Evolutionary conservation across 2,329 filamentous ascomycete species (phyloP).

Genomic region (Pseudopithomyces maydicus): DNA sequence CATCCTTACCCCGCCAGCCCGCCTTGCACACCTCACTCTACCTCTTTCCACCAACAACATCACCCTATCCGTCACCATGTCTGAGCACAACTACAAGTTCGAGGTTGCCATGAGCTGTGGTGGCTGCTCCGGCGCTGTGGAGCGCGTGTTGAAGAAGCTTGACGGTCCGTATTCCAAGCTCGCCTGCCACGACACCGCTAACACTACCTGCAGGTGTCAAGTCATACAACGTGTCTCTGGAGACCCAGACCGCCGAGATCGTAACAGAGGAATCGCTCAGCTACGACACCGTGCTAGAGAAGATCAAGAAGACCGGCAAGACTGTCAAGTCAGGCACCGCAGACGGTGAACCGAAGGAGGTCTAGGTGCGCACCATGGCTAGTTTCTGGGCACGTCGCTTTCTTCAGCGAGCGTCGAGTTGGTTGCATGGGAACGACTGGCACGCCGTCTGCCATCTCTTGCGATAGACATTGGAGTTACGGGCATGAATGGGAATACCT

Average conservation of each 20-base stretch:
- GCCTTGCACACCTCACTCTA: constrained; percentile 6
- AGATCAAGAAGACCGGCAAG: constrained; percentile 96
- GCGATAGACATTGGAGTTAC: constrained; percentile 3
- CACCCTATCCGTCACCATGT: constrained; percentile 68
- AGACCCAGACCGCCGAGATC: constrained; percentile 81
- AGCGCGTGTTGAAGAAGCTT: constrained; percentile 89
- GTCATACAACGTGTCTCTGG: constrained; percentile 84
- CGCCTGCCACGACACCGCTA: constrained; percentile 12
- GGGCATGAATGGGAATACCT: background rate
- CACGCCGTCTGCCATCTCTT: background rate
- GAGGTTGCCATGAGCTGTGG: constrained; percentile 92
- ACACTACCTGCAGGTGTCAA: constrained; percentile 70
- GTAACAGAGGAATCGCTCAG: constrained; percentile 70
- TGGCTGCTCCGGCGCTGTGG: constrained; percentile 93
- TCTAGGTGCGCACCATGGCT: constrained; percentile 20
- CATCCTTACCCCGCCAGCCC: constrained; percentile 10
- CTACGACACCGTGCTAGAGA: constrained; percentile 81
- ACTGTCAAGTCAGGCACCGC: constrained; percentile 78
- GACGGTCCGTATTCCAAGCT: constrained; percentile 65
- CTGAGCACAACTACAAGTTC: constrained; percentile 91
- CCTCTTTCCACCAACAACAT: constrained; percentile 4
- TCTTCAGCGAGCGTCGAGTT: constrained; percentile 23
- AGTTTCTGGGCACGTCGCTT: constrained; percentile 17
- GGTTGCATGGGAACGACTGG: constrained; percentile 7
- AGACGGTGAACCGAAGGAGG: constrained; percentile 58